Conservation (phyloP, 257 asterid species). For the Jacaranda copaia region DNA sequence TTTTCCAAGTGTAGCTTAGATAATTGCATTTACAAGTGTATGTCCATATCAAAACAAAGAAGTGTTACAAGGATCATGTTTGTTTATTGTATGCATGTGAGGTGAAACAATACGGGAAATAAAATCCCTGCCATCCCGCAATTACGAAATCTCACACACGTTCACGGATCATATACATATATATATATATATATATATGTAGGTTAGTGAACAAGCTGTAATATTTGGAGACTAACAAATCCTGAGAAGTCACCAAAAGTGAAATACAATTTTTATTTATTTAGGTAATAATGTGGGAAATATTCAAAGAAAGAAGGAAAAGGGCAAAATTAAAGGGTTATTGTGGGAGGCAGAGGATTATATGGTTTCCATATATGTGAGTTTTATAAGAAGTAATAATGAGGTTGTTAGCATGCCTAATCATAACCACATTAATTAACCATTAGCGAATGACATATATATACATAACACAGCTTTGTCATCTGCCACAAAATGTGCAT, state of each 20-base stretch:
- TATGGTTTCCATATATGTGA: constrained; percentile 36
- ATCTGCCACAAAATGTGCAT: constrained; percentile 25
- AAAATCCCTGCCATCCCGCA: no score
- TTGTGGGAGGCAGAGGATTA: not conserved
- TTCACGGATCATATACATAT: not conserved
- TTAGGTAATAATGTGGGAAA: not conserved
- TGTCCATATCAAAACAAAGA: no score
- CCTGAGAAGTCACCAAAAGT: not conserved
- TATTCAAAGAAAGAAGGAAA: not conserved
- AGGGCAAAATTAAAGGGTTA: constrained; percentile 29
- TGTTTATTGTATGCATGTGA: no score
- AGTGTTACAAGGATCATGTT: not conserved
- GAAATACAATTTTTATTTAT: not conserved
- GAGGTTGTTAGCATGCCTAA: constrained; percentile 53
- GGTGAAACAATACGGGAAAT: no score
- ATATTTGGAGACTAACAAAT: not conserved
- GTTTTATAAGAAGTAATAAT: constrained; percentile 39
- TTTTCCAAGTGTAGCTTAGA: no score
- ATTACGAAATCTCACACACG: not conserved
- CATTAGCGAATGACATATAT: constrained; percentile 29
- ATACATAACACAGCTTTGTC: not conserved
- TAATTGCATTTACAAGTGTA: no score
- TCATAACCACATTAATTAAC: constrained; percentile 51
- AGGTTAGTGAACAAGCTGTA: no score
- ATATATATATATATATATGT: not conserved